Base-by-base conservation (phyloP, 768 basidiomycete genomes). In the Terana coerulea region DNA sequence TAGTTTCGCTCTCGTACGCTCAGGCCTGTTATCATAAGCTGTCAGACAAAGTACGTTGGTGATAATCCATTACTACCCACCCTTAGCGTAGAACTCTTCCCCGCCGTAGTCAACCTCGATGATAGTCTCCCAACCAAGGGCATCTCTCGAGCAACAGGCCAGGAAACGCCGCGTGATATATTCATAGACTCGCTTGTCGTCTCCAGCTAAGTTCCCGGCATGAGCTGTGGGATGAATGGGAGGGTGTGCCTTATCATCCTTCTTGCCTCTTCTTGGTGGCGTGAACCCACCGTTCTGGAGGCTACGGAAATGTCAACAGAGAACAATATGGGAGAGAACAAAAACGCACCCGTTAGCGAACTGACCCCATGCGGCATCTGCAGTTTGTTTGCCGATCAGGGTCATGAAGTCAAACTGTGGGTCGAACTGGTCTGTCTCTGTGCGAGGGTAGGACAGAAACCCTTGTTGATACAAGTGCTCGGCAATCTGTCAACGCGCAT, bases 231-330 rank as follows among this genome's bases (percentile, higher is more conserved):
- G 97, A 63, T 99, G 97, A 55, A 99, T 98, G 0, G 97, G 97
- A 26, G 97, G 97, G 75, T 99, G 97, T 0, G 97, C 97, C 64
- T 98, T 92, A 68, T 99, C 97, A 67, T 99, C 90, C 67, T 97
- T 93, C 72, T 88, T 91, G 12, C 97, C 97, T 56, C 81, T 84
- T 15, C 95, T 78, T 3, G 97, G 97, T 2, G 72, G 49, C 36
- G 69, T 75, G 65, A 89, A 98, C 10, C 75, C 86, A 21, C 86
- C 91, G 61, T 86, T 71, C 46, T 81, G 75, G 22, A 95, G 75
- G 41, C 92, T 95, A 19, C 33, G 34, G 35, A 33, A 34, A 42
- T 24, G 6, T 47, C 10, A 53, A 25, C 24, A 31, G 21, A 3
- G 4, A 29, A 3, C 11, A 6, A 12, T 15, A 10, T 33, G 26